Evolutionary conservation across 106 monocot species (phyloP).

Genomic region (Allium sativum): DNA sequence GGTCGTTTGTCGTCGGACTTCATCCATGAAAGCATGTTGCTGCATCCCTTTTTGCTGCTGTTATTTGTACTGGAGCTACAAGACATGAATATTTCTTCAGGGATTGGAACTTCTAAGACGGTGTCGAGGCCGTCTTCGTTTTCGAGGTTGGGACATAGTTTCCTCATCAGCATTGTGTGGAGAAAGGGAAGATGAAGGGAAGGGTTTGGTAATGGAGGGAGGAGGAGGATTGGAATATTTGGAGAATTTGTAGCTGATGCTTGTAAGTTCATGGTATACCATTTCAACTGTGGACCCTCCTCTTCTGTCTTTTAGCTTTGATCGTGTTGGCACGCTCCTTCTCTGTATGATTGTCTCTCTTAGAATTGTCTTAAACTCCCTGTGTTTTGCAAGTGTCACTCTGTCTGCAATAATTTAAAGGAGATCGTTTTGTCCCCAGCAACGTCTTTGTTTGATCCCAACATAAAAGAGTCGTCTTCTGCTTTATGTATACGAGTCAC

Average conservation of each 20-base stretch:
- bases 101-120: constrained; percentile 51
- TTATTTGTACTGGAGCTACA: constrained; percentile 4
- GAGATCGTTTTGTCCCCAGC: no score
- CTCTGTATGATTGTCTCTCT: neutral
- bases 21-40: constrained; percentile 34
- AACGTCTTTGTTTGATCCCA: no score
- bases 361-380: no score
- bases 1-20: constrained; percentile 8
- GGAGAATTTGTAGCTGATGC: neutral
- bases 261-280: neutral
- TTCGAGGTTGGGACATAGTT: constrained; percentile 63
- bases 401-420: no score
- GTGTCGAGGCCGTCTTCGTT: constrained; percentile 49
- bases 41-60: constrained; percentile 19
- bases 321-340: neutral
- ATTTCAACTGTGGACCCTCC: neutral
- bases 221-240: neutral
- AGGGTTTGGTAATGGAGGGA: no score
- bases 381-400: no score
- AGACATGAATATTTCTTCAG: constrained; percentile 46
- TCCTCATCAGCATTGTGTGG: constrained; percentile 33
- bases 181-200: neutral
- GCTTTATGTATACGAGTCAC: no score
- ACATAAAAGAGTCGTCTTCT: no score
- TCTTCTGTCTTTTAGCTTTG: neutral